Base-by-base conservation (phyloP, 2,329 filamentous ascomycete species). In the Colletotrichum endophyticum region DNA sequence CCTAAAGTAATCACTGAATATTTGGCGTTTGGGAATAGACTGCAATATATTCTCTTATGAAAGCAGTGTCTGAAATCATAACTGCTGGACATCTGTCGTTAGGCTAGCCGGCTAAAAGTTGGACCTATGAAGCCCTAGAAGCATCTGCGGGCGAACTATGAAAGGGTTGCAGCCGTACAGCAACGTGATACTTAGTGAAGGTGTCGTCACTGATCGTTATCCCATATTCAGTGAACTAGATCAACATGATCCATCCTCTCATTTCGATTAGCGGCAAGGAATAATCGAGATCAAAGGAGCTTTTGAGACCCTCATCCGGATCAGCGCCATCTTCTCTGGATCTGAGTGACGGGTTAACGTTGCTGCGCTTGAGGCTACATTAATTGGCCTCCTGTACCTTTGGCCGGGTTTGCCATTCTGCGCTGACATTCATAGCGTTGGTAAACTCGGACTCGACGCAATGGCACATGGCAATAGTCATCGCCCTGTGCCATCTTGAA, bases 1-100 rank as follows among this genome's bases (percentile, higher is more conserved):
- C 16, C 2, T 2, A 19, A 19, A 19, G 36, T 3, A 9, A 16
- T 0, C 6, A 1, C 32, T 3, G 1, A 15, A 15, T 7, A 8
- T 2, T 39, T 16, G 15, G 36, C 36, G 1, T 39, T 16, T 16
- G 34, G 15, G 1, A 39, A 19, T 39, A 19, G 2, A 39, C 34
- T 39, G 15, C 36, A 16, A 39, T 39, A 19, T 8, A 39, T 16
- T 39, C 36, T 19, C 1, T 5, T 39, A 19, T 19, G 8, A 44
- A 44, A 44, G 19, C 8, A 44, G 2, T 9, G 36, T 44, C 36
- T 44, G 16, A 2, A 44, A 19, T 44, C 2, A 9, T 5, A 11
- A 19, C 16, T 3, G 36, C 36, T 19, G 16, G 36, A 19, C 2
- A 44, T 5, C 3, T 19, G 8, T 44, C 5, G 8, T 44, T 44